Evolutionary conservation across 1,139 yeast genomes (phyloP).

Genomic region (Debaryomyces psychrophilus): DNA sequence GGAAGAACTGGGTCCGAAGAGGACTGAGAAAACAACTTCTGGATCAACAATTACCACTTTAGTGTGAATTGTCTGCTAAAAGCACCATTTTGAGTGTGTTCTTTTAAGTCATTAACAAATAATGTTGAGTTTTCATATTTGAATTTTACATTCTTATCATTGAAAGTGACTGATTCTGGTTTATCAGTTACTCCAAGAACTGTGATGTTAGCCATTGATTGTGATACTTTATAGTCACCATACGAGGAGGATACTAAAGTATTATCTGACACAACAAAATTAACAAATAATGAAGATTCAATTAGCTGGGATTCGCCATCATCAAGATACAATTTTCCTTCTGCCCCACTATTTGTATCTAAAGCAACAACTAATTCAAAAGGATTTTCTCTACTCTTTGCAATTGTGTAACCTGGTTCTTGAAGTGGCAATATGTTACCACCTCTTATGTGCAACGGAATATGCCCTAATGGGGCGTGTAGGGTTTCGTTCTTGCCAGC

Average conservation of each 20-base stretch:
- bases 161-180: constrained; percentile 25
- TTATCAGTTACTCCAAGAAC: constrained; percentile 26
- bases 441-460: constrained; percentile 26
- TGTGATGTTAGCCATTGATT: constrained; percentile 30
- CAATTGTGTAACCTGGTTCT: constrained; percentile 33
- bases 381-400: constrained; percentile 31
- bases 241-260: constrained; percentile 20
- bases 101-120: constrained; percentile 21
- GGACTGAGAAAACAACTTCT: background rate
- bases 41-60: constrained; percentile 15
- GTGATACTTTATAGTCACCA: constrained; percentile 24
- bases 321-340: constrained; percentile 26
- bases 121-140: constrained; percentile 19
- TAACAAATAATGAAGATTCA: constrained; percentile 22
- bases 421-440: constrained; percentile 28
- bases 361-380: constrained; percentile 33
- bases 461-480: constrained; percentile 27
- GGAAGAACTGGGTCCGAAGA: background rate
- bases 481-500: constrained; percentile 26
- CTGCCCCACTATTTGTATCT: constrained; percentile 22
- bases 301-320: constrained; percentile 31
- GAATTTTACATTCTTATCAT: constrained; percentile 17
- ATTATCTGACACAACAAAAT: constrained; percentile 20
- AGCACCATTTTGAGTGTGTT: constrained; percentile 19
- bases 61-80: constrained; percentile 19